Conservation (phyloP, 2,329 filamentous ascomycete genomes). For the Tolypocladium inflatum region DNA sequence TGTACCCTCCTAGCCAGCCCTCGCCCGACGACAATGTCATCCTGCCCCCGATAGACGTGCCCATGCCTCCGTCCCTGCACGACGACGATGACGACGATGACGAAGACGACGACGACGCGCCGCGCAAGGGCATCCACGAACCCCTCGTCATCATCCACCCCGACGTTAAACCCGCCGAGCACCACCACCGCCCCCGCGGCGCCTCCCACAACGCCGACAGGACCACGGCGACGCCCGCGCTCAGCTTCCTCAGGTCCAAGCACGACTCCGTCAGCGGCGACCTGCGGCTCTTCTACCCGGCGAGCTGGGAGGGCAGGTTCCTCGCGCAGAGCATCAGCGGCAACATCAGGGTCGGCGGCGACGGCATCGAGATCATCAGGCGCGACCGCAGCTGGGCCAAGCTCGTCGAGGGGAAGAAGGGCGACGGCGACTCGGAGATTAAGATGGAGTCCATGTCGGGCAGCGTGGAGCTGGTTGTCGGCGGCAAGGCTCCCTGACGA, state of each 20-base stretch:
- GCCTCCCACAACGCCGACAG: not conserved
- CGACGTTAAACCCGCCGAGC: not conserved
- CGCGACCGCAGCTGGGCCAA: conserved; percentile 22
- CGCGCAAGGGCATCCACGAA: conserved; percentile 7
- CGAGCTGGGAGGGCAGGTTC: conserved; percentile 38
- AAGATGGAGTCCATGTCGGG: conserved; percentile 21
- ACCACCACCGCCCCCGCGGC: not conserved
- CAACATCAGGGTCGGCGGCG: conserved; percentile 27
- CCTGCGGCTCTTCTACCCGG: conserved; percentile 34
- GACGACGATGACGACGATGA: not conserved
- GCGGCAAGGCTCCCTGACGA: conserved; percentile 1
- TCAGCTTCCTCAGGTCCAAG: conserved; percentile 26
- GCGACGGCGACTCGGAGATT: conserved; percentile 23
- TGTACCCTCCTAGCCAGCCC: not conserved
- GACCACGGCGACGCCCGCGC: conserved; percentile 4
- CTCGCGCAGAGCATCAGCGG: conserved; percentile 30
- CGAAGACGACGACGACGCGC: not conserved
- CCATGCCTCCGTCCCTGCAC: not conserved
- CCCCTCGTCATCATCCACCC: conserved; percentile 10
- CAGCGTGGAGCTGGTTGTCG: conserved; percentile 16
- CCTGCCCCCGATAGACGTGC: not conserved
- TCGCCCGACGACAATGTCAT: not conserved
- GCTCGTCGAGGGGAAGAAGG: conserved; percentile 29
- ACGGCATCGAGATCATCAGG: conserved; percentile 28
- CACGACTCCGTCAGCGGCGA: conserved; percentile 36